These are phyloP conservation scores for Hirschfeldia incana DNA, from an alignment of 345 rosid species.

Conservation along the genomic window DNA sequence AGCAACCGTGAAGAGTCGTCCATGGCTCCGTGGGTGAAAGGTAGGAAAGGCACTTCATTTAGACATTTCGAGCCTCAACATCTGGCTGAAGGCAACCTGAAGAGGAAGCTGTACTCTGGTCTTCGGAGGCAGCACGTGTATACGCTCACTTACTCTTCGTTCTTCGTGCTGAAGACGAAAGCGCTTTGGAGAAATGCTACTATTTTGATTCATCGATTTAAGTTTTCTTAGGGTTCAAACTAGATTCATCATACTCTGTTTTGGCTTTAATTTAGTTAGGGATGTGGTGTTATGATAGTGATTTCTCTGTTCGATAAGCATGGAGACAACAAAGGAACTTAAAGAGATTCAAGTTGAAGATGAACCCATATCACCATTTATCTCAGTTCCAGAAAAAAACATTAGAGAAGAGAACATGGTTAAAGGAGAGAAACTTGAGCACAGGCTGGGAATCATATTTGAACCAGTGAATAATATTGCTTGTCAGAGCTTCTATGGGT, in stretches of 20 bases:
- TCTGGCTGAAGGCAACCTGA: no score
- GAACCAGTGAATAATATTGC: not conserved
- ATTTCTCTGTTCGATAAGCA: slow-evolving; percentile 48
- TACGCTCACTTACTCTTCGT: no score
- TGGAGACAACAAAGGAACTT: no score
- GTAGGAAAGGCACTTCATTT: no score
- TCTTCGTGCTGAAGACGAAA: not conserved
- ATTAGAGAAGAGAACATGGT: slow-evolving; percentile 63
- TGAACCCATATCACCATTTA: no score
- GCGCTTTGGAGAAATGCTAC: not conserved
- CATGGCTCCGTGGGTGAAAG: no score
- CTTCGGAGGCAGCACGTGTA: no score
- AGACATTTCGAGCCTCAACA: no score
- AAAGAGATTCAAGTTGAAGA: no score
- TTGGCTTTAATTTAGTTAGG: not conserved
- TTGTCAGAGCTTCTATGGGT: not conserved
- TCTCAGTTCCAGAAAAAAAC: slow-evolving; percentile 83
- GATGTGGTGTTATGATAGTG: not conserved
- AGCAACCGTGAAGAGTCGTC: no score
- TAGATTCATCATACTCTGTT: not conserved
- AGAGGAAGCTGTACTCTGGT: no score
- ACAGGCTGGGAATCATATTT: not conserved
- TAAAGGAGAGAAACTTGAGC: slow-evolving; percentile 65
- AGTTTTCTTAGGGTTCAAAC: not conserved
- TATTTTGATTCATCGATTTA: not conserved